A percentile compares a stretch with the other conserved stretches of the same genome.
phyloP scores from a whole-genome alignment of 768 basidiomycete species.

The Xerocomus spinulosus region DNA sequence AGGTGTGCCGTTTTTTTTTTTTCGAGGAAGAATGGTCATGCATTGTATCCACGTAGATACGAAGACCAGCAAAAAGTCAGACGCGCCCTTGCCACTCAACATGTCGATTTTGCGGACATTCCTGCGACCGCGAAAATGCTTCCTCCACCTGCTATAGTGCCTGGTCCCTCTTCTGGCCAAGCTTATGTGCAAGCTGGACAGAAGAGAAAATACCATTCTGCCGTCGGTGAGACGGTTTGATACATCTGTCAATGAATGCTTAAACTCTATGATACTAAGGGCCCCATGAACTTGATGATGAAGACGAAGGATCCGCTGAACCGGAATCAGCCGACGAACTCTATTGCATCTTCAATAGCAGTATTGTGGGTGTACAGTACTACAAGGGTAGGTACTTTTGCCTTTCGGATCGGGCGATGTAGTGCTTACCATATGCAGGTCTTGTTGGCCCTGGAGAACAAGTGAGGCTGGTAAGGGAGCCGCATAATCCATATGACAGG shows the following conservation, averaged over 20 bases:
- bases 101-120: conserved; percentile 54
- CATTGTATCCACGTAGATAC: conserved; percentile 31
- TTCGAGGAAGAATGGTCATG: neutral
- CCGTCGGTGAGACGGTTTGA: conserved; percentile 15
- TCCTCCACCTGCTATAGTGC: conserved; percentile 2
- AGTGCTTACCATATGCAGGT: conserved; percentile 40
- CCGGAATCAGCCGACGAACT: conserved; percentile 61
- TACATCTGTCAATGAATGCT: conserved; percentile 12
- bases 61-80: conserved; percentile 63
- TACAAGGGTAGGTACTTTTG: conserved; percentile 50
- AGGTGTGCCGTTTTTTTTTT: conserved; percentile 35
- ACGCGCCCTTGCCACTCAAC: conserved; percentile 49
- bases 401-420: neutral
- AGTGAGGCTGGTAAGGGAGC: conserved; percentile 63
- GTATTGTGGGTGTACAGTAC: conserved; percentile 81
- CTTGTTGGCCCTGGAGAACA: conserved; percentile 78
- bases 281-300: conserved; percentile 29
- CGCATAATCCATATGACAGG: conserved; percentile 65
- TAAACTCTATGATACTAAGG: conserved; percentile 14
- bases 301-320: conserved; percentile 39
- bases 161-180: neutral
- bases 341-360: conserved; percentile 53
- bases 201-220: conserved; percentile 43
- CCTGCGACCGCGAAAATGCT: conserved; percentile 40
- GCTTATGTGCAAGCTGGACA: conserved; percentile 20